A percentile compares a stretch with the other conserved stretches of the same genome.
These are phyloP conservation scores for Coniochaeta prunicola DNA, from an alignment of 2,329 filamentous ascomycete genomes.

Conservation along the genomic window DNA sequence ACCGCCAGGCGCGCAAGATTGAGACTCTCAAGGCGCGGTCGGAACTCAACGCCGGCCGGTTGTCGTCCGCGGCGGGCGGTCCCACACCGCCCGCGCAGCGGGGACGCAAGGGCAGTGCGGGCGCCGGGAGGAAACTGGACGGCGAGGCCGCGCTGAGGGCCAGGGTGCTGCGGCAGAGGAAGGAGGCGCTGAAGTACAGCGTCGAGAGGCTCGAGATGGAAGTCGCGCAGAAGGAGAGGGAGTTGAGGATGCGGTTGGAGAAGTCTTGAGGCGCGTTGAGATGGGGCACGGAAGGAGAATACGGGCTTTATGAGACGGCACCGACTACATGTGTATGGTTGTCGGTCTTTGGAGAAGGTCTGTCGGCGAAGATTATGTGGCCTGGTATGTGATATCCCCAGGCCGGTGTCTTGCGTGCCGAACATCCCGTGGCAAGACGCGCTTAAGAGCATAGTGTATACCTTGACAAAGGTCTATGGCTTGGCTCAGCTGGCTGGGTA, in stretches of 20 bases:
- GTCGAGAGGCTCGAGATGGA: conserved; percentile 82
- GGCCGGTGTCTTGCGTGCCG: too few species aligned
- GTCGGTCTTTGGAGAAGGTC: too few species aligned
- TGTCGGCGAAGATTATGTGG: too few species aligned
- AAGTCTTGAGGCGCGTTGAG: conserved; percentile 10
- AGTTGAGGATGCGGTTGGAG: conserved; percentile 38
- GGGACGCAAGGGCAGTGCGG: neutral
- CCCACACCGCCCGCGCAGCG: neutral
- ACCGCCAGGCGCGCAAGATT: conserved; percentile 75
- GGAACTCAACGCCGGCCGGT: conserved; percentile 72
- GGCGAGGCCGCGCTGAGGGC: conserved; percentile 38
- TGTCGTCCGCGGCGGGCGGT: conserved; percentile 25
- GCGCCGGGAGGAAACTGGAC: conserved; percentile 9
- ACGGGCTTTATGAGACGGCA: too few species aligned
- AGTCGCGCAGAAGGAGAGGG: conserved; percentile 66
- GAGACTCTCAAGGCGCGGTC: conserved; percentile 75
- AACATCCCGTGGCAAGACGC: too few species aligned
- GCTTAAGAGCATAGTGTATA: too few species aligned
- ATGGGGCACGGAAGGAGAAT: too few species aligned
- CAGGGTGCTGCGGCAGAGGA: conserved; percentile 66
- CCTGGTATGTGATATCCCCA: too few species aligned
- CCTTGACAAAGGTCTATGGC: too few species aligned
- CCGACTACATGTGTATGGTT: too few species aligned
- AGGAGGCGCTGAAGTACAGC: conserved; percentile 78
- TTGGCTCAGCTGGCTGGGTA: too few species aligned